These are phyloP conservation scores for Gaertneriomyces semiglobifer DNA, from an alignment of 192 early-diverging fungal genomes.

Conservation along the genomic window DNA sequence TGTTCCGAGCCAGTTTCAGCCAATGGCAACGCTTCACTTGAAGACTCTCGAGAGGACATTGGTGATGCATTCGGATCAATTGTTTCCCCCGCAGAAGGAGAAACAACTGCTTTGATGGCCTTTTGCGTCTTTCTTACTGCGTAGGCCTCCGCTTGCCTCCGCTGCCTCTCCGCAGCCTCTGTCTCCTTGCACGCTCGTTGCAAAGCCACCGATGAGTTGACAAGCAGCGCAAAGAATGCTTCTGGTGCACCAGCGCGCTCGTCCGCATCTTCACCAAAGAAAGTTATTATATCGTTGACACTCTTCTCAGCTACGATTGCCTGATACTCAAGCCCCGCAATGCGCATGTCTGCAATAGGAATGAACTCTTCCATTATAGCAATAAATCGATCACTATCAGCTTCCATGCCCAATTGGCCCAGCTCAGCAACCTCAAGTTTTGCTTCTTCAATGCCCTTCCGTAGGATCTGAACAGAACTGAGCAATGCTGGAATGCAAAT, in stretches of 20 bases:
- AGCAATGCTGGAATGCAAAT: constrained; percentile 34
- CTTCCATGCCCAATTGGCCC: constrained; percentile 3
- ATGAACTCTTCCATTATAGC: constrained; percentile 32
- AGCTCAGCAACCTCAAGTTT: constrained; percentile 28
- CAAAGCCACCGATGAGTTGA: constrained; percentile 53
- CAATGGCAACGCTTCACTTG: constrained; percentile 8
- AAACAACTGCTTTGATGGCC: neutral
- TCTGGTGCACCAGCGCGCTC: constrained; percentile 35
- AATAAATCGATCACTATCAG: constrained; percentile 30
- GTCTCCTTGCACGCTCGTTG: constrained; percentile 21
- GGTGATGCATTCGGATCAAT: neutral
- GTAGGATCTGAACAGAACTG: constrained; percentile 27
- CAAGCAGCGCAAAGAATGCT: constrained; percentile 64
- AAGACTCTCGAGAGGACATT: constrained; percentile 5
- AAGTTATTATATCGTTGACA: constrained; percentile 31
- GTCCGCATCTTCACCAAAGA: constrained; percentile 45
- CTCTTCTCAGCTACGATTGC: constrained; percentile 33
- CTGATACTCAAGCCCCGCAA: constrained; percentile 29
- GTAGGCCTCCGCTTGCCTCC: constrained; percentile 16
- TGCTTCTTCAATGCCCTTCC: constrained; percentile 29
- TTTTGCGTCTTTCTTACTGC: neutral
- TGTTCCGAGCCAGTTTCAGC: neutral
- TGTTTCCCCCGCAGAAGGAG: neutral
- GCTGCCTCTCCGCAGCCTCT: constrained; percentile 1
- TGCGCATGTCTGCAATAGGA: constrained; percentile 18